These are phyloP conservation scores for Curvularia sp. DNA, from an alignment of 2,329 filamentous ascomycete species.

Conservation along the genomic window DNA sequence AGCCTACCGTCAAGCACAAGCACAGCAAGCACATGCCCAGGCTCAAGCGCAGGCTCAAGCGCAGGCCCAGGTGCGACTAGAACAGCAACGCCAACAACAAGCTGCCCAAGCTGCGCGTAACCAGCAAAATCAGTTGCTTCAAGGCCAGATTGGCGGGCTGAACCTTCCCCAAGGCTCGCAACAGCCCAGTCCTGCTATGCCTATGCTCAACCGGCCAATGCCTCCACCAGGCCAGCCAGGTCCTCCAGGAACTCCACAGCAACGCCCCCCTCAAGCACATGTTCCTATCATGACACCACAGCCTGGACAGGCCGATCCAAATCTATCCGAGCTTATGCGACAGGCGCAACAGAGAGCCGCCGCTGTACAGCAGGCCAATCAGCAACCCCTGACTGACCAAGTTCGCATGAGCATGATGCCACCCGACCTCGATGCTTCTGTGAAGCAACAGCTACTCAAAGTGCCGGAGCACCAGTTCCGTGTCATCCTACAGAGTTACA, in stretches of 20 bases:
- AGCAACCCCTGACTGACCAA: slow-evolving; percentile 41
- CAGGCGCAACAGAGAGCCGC: slow-evolving; percentile 48
- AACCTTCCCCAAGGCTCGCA: slow-evolving; percentile 52
- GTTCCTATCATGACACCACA: slow-evolving; percentile 49
- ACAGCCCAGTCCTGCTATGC: slow-evolving; percentile 55
- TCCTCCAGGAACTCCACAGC: slow-evolving; percentile 45
- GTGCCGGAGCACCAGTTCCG: slow-evolving; percentile 48
- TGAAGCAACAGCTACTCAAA: slow-evolving; percentile 46
- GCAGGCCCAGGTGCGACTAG: slow-evolving; percentile 45
- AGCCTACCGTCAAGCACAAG: slow-evolving; percentile 20
- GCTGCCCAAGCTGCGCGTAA: slow-evolving; percentile 38
- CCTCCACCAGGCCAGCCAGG: slow-evolving; percentile 54
- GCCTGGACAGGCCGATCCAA: slow-evolving; percentile 38
- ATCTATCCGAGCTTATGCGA: slow-evolving; percentile 42
- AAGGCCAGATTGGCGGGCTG: slow-evolving; percentile 52
- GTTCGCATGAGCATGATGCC: slow-evolving; percentile 46
- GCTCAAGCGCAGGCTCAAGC: slow-evolving; percentile 49
- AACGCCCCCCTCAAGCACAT: slow-evolving; percentile 45
- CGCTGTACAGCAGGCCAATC: slow-evolving; percentile 34
- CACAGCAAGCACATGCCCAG: slow-evolving; percentile 28
- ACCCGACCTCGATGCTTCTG: slow-evolving; percentile 34
- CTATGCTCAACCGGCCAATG: slow-evolving; percentile 58
- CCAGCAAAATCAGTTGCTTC: slow-evolving; percentile 42
- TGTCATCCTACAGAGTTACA: slow-evolving; percentile 36
- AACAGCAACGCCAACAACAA: slow-evolving; percentile 49